Percentiles rank a stretch among this genome's conserved stretches.
Conservation (phyloP, 2,329 filamentous ascomycete species). For the Pestalotiopsis sp. region DNA sequence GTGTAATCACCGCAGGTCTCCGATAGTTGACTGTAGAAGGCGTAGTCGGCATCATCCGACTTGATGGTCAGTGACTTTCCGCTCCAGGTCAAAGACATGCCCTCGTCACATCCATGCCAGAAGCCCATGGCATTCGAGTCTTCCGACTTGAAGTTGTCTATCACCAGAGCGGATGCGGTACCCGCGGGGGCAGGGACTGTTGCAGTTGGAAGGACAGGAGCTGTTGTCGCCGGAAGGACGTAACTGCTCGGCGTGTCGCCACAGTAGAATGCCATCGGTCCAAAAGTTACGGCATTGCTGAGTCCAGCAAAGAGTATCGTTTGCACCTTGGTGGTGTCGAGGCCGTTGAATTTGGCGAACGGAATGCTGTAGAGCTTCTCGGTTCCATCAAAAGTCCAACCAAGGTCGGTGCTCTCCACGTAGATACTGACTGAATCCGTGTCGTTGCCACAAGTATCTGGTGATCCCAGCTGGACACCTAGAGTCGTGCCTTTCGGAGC, state of each 20-base stretch:
- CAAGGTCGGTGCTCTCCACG: conserved; percentile 49
- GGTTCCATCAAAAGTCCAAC: conserved; percentile 63
- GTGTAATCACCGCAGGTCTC: conserved; percentile 58
- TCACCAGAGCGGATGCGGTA: conserved; percentile 52
- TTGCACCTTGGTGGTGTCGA: conserved; percentile 55
- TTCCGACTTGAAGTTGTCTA: conserved; percentile 61
- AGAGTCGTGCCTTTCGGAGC: conserved; percentile 54
- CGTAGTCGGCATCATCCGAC: conserved; percentile 62
- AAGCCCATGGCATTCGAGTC: conserved; percentile 61
- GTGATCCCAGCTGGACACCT: conserved; percentile 52
- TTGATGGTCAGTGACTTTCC: conserved; percentile 55
- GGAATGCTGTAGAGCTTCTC: conserved; percentile 63
- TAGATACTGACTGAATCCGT: conserved; percentile 36
- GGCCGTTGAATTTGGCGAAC: conserved; percentile 51
- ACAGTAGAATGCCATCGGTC: conserved; percentile 62
- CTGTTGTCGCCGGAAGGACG: conserved; percentile 42
- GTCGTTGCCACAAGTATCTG: conserved; percentile 44
- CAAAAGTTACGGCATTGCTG: conserved; percentile 50
- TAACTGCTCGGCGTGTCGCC: conserved; percentile 53
- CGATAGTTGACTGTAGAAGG: conserved; percentile 62
- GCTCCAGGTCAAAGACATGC: conserved; percentile 54
- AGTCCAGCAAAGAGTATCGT: conserved; percentile 53
- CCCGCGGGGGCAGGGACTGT: conserved; percentile 54
- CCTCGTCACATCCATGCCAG: conserved; percentile 69
- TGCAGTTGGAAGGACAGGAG: conserved; percentile 43